phyloP scores from a whole-genome alignment of 108 stramenopile species.

The Fragilaria radians region DNA sequence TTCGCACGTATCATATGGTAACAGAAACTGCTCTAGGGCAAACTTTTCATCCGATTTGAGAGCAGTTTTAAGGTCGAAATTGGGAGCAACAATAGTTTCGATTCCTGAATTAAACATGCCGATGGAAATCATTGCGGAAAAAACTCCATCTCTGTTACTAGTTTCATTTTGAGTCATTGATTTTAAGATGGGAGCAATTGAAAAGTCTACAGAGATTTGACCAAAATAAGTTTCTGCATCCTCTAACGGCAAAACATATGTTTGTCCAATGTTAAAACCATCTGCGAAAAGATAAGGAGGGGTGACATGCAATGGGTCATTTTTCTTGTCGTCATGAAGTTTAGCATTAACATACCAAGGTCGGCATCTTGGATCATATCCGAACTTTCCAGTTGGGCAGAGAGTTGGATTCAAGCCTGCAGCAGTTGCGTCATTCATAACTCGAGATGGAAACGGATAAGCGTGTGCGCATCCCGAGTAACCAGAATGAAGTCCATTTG shows the following conservation, averaged over 20 bases:
- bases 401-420: constrained; percentile 23
- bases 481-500: constrained; percentile 24
- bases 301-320: too few species aligned
- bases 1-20: constrained; percentile 10
- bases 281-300: not conserved
- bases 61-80: not conserved
- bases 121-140: not conserved
- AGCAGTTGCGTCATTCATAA: constrained; percentile 15
- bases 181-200: not conserved
- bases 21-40: constrained; percentile 17
- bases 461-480: constrained; percentile 19
- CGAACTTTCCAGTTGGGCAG: constrained; percentile 43
- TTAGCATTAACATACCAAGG: constrained; percentile 16
- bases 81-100: constrained; percentile 17
- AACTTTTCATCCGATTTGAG: not conserved
- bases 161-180: not conserved
- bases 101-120: not conserved
- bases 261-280: not conserved
- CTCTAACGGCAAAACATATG: not conserved
- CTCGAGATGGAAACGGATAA: constrained; percentile 2
- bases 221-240: not conserved
- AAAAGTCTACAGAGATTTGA: not conserved
- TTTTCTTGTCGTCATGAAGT: not conserved
- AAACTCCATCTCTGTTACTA: not conserved
- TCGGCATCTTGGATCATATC: constrained; percentile 36